A percentile compares a stretch with the other conserved stretches of the same genome.
Evolutionary conservation across 371 early-diverging fungal genomes (phyloP).

Genomic region (Mucor indicus): DNA sequence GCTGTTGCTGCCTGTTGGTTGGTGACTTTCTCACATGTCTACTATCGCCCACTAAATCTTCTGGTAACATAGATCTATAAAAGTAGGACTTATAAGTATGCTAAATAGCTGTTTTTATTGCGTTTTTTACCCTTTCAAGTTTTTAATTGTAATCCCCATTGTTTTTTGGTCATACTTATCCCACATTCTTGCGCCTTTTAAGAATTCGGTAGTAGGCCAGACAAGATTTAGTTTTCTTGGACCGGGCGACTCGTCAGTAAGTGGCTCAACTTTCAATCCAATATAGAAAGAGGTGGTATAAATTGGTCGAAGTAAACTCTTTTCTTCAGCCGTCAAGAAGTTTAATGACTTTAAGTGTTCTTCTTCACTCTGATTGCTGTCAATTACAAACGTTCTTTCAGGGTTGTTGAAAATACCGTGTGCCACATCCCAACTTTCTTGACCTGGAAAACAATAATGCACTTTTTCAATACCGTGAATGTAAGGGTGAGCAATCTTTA

Average conservation of each 20-base stretch:
- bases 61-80: constrained; percentile 2
- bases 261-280: constrained; percentile 54
- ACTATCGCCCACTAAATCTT: not conserved
- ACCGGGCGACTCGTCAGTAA: constrained; percentile 39
- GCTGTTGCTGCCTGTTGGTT: no score
- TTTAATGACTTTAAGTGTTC: constrained; percentile 28
- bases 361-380: constrained; percentile 14
- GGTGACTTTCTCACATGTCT: not conserved
- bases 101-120: not conserved
- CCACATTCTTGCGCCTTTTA: constrained; percentile 70
- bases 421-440: constrained; percentile 62
- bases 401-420: constrained; percentile 51
- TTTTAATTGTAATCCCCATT: constrained; percentile 62
- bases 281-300: constrained; percentile 86
- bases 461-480: constrained; percentile 79
- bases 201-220: constrained; percentile 78
- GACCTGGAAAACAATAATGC: constrained; percentile 51
- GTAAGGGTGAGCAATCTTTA: constrained; percentile 85
- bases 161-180: constrained; percentile 63
- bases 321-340: constrained; percentile 27
- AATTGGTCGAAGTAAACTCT: constrained; percentile 20
- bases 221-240: constrained; percentile 65
- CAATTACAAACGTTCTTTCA: constrained; percentile 26
- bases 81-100: no score
- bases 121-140: constrained; percentile 16